Percentiles rank a stretch among this genome's conserved stretches.
Evolutionary conservation across 140 eudicot species (phyloP).

Genomic region (Anethum foeniculum): DNA sequence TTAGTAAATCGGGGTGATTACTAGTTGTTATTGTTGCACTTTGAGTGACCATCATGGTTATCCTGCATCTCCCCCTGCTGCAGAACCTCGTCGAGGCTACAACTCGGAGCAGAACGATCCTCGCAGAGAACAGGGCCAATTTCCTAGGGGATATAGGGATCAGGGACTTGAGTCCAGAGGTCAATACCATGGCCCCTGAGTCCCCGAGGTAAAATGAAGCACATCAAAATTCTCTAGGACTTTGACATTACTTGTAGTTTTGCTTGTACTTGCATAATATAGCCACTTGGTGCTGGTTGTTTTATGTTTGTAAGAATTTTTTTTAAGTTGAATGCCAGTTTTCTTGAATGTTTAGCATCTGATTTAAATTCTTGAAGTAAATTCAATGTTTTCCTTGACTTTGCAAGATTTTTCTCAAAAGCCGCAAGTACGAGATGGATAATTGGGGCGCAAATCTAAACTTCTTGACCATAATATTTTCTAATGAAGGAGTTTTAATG

Average conservation of each 20-base stretch:
- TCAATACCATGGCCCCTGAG: slow-evolving; percentile 62
- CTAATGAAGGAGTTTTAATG: too few relatives aligned
- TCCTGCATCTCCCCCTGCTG: slow-evolving; percentile 21
- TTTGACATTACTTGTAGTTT: not conserved
- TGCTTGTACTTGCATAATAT: not conserved
- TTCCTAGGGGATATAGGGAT: slow-evolving; percentile 39
- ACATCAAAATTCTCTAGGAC: not conserved
- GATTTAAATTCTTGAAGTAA: not conserved
- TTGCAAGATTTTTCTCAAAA: not conserved
- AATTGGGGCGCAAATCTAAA: not conserved
- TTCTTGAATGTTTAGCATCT: not conserved
- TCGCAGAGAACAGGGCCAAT: slow-evolving; percentile 52
- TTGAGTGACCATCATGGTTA: slow-evolving; percentile 31
- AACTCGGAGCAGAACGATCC: slow-evolving; percentile 43
- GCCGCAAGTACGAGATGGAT: not conserved
- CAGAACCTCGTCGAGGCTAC: slow-evolving; percentile 45
- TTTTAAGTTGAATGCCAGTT: too few relatives aligned
- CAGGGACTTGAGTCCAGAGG: slow-evolving; percentile 56
- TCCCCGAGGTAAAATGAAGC: slow-evolving; percentile 20
- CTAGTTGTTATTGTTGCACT: too few relatives aligned
- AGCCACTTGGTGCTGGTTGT: not conserved
- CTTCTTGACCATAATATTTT: not conserved
- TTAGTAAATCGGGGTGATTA: too few relatives aligned
- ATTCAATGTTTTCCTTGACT: too few relatives aligned
- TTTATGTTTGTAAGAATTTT: not conserved